phyloP scores from a whole-genome alignment of 192 early-diverging fungal genomes.

The Phlyctochytrium bullatum region DNA sequence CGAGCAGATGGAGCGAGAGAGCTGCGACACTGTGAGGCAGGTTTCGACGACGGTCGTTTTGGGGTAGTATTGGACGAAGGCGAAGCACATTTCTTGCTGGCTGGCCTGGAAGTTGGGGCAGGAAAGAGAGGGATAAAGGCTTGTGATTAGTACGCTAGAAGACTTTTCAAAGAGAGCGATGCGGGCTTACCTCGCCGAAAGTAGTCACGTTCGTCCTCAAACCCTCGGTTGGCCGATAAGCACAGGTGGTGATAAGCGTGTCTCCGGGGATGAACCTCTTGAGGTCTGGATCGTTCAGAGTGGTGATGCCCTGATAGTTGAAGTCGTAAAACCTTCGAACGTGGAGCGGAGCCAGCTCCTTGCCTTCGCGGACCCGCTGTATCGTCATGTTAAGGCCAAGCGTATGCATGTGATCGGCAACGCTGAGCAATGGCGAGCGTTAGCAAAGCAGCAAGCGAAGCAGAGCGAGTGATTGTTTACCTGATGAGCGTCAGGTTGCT shows the following conservation, averaged over 20 bases:
- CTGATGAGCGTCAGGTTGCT: conserved; percentile 8
- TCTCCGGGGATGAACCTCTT: conserved; percentile 10
- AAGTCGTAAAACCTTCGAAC: conserved; percentile 15
- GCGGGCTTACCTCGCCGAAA: no score
- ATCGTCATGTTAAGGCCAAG: conserved; percentile 12
- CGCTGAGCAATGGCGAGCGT: background rate
- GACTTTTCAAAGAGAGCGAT: no score
- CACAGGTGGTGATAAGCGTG: conserved; percentile 8
- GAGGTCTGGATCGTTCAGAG: background rate
- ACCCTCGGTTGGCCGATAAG: conserved; percentile 1
- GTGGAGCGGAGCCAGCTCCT: conserved; percentile 11
- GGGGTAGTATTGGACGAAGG: conserved; percentile 3
- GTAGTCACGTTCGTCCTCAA: conserved; percentile 2
- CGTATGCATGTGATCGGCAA: conserved; percentile 9
- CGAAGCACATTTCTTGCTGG: conserved; percentile 13
- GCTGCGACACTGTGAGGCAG: no score
- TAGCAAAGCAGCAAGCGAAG: background rate
- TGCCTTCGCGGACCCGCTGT: conserved; percentile 6
- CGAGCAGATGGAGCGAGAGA: no score
- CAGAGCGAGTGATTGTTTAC: background rate
- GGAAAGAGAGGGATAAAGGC: no score
- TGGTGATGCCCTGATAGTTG: conserved; percentile 9
- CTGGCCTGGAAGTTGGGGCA: no score
- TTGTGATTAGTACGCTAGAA: no score
- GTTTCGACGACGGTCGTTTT: background rate